Percentiles rank a stretch among this genome's conserved stretches.
These are phyloP conservation scores for Chaetomium globosum DNA, from an alignment of 2,329 filamentous ascomycete species.

Conservation along the genomic window DNA sequence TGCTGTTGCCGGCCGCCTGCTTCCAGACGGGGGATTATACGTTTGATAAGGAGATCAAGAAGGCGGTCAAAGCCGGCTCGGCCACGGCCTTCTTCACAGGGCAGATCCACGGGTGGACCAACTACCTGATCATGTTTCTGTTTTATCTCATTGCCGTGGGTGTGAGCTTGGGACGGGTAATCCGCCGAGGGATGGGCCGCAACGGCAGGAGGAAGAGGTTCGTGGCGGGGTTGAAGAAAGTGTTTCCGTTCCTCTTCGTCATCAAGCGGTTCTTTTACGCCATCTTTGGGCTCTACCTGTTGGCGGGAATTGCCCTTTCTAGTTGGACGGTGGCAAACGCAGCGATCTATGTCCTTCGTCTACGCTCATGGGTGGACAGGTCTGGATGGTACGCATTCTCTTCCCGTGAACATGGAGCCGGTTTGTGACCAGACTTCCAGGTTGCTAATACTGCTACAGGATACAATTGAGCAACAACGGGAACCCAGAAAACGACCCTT, in stretches of 20 bases:
- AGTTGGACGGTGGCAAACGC: conserved; percentile 32
- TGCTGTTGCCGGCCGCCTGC: conserved; percentile 42
- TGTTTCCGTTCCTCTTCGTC: conserved; percentile 15
- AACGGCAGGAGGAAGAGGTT: conserved; percentile 26
- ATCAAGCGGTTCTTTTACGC: conserved; percentile 23
- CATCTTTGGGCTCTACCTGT: conserved; percentile 30
- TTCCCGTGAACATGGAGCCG: no score
- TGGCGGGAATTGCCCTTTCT: conserved; percentile 37
- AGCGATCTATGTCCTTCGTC: conserved; percentile 36
- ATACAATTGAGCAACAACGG: conserved; percentile 25
- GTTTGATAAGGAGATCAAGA: conserved; percentile 23
- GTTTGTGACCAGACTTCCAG: no score
- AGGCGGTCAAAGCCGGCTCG: conserved; percentile 18
- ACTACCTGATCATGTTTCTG: conserved; percentile 33
- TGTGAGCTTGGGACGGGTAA: conserved; percentile 29
- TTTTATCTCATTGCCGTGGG: conserved; percentile 31
- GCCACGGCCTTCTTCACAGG: conserved; percentile 19
- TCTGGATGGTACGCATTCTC: conserved; percentile 30
- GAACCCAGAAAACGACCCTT: conserved; percentile 42
- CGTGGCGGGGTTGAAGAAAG: conserved; percentile 17
- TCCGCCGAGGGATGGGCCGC: conserved; percentile 24
- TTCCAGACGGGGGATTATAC: conserved; percentile 35
- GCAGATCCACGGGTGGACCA: conserved; percentile 33
- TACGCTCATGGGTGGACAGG: conserved; percentile 40
- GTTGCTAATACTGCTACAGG: conserved; percentile 5